Percentiles rank a stretch among this genome's conserved stretches.
Conservation (phyloP, 352 stramenopile genomes). For the Pythium sukuiense region DNA sequence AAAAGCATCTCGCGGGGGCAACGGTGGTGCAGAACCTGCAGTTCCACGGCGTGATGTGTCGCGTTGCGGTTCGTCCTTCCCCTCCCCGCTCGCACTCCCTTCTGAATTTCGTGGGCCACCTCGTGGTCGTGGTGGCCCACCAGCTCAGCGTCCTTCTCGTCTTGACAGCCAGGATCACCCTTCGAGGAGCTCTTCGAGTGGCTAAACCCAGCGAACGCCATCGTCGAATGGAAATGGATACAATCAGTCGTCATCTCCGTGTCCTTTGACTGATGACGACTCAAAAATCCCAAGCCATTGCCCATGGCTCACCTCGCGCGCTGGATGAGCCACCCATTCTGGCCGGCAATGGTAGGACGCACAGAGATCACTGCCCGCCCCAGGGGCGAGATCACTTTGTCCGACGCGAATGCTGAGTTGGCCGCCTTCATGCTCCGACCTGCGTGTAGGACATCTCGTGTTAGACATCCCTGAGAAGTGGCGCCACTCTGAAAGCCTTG, state of each 20-base stretch:
- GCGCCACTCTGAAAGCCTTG: too few species aligned
- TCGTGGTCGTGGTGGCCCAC: constrained; percentile 1
- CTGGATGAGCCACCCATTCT: too few species aligned
- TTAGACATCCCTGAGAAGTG: too few species aligned
- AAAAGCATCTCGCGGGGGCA: not conserved
- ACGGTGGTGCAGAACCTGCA: constrained; percentile 4
- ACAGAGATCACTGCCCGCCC: not conserved
- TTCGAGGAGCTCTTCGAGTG: not conserved
- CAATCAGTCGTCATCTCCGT: not conserved
- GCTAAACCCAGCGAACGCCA: constrained; percentile 13
- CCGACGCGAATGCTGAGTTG: not conserved
- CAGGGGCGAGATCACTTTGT: not conserved
- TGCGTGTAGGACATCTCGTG: not conserved
- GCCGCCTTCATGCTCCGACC: not conserved
- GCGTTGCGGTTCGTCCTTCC: constrained; percentile 7
- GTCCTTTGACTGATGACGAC: constrained; percentile 4
- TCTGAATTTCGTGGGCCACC: not conserved
- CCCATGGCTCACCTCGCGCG: too few species aligned
- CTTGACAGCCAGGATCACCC: not conserved
- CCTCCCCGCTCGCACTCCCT: not conserved
- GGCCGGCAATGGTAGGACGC: not conserved
- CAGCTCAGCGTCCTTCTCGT: not conserved
- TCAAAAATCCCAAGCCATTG: not conserved
- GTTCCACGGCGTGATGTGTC: not conserved
- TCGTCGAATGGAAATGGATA: constrained; percentile 23